phyloP scores from a whole-genome alignment of 2,329 filamentous ascomycete species.

The Tolypocladium guangdongense region DNA sequence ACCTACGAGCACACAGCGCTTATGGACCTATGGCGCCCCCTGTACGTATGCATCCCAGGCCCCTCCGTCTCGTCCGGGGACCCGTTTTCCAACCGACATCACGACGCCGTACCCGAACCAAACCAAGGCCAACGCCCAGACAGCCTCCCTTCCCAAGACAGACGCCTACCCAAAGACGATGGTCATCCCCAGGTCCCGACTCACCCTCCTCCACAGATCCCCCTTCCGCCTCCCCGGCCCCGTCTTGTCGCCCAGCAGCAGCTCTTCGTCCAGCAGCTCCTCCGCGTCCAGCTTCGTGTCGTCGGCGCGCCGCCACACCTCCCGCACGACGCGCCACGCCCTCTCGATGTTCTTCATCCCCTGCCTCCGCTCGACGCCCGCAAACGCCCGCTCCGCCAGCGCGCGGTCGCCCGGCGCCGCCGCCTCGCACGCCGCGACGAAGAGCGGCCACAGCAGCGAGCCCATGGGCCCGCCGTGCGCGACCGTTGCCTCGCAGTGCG shows the following conservation, averaged over 20 bases:
- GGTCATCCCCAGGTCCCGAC: neutral
- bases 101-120: no score
- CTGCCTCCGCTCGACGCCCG: constrained; percentile 42
- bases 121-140: no score
- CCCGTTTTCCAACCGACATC: no score
- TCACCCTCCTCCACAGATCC: neutral
- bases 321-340: constrained; percentile 48
- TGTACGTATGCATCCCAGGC: no score
- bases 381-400: constrained; percentile 40
- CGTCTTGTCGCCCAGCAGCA: neutral
- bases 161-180: neutral
- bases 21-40: no score
- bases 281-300: constrained; percentile 3
- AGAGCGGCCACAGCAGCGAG: constrained; percentile 53
- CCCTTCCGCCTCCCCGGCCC: neutral
- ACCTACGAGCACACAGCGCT: no score
- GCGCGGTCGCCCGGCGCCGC: constrained; percentile 35
- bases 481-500: constrained; percentile 45
- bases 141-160: no score
- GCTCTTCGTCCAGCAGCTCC: constrained; percentile 8
- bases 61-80: no score
- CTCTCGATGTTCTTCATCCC: constrained; percentile 56
- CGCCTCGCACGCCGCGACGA: constrained; percentile 52
- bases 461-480: constrained; percentile 48
- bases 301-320: constrained; percentile 49